Evolutionary conservation across 305 asterid species (phyloP).

Genomic region (Galium porrigens): DNA sequence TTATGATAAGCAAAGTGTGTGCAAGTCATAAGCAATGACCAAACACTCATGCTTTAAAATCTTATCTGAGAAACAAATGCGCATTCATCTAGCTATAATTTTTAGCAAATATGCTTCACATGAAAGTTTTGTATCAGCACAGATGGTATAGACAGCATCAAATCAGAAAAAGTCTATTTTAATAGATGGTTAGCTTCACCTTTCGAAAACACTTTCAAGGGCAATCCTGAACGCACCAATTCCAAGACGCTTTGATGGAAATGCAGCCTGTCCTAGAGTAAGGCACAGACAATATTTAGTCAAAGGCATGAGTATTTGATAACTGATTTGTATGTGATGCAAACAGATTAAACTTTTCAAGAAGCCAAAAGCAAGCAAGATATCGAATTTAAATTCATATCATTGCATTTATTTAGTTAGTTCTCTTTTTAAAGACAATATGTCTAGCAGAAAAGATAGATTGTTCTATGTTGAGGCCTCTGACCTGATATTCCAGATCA

Average conservation of each 20-base stretch:
- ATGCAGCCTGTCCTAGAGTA: constrained; percentile 38
- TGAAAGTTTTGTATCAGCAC: neutral
- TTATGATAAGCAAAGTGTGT: neutral
- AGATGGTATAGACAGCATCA: neutral
- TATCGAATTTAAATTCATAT: neutral
- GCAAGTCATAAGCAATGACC: neutral
- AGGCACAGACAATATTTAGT: constrained; percentile 8
- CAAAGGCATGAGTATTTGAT: constrained; percentile 8
- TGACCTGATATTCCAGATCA: constrained; percentile 54
- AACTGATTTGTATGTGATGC: neutral
- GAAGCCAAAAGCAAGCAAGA: neutral
- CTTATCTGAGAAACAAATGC: neutral
- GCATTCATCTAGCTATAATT: neutral
- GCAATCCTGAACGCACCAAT: constrained; percentile 58
- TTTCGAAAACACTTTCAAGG: constrained; percentile 49
- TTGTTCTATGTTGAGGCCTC: neutral
- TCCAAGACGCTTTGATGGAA: constrained; percentile 40
- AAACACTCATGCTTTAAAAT: neutral
- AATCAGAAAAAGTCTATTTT: neutral
- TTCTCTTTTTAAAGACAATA: neutral
- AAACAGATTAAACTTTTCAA: neutral
- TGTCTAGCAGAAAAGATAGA: neutral
- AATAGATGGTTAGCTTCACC: constrained; percentile 19
- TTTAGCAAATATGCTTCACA: neutral
- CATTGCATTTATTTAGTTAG: neutral